Evolutionary conservation across 2,329 filamentous ascomycete species (phyloP).

Genomic region (Penicillium sp.): DNA sequence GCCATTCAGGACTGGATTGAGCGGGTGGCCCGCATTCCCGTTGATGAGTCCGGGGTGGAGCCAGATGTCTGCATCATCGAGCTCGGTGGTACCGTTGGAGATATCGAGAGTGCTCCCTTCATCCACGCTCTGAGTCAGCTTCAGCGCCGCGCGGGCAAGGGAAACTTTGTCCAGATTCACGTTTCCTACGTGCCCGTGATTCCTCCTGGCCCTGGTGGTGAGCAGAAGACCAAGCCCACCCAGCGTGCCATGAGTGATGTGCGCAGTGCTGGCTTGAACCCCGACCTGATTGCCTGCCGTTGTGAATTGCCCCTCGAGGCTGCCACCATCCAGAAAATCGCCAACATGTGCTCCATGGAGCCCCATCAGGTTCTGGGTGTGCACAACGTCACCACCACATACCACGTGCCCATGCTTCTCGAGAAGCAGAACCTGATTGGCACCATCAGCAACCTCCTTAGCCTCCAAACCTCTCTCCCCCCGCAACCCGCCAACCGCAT

Average conservation of each 20-base stretch:
- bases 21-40: conserved; percentile 78
- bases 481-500: conserved; percentile 50
- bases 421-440: conserved; percentile 74
- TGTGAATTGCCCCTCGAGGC: conserved; percentile 76
- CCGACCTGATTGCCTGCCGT: conserved; percentile 86
- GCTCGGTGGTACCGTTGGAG: conserved; percentile 55
- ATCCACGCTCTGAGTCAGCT: conserved; percentile 83
- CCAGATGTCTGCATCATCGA: conserved; percentile 92
- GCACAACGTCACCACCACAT: conserved; percentile 83
- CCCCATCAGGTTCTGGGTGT: conserved; percentile 82
- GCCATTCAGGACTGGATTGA: conserved; percentile 92
- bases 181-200: conserved; percentile 76
- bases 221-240: conserved; percentile 97
- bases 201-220: conserved; percentile 41
- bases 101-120: conserved; percentile 86
- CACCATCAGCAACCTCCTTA: conserved; percentile 65
- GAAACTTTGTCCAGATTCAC: conserved; percentile 85
- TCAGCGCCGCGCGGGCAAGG: conserved; percentile 67
- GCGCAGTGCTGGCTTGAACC: conserved; percentile 74
- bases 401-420: conserved; percentile 92
- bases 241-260: conserved; percentile 85
- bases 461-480: conserved; percentile 52
- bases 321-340: conserved; percentile 80
- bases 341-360: conserved; percentile 84
- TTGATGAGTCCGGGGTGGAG: conserved; percentile 77